phyloP scores from a whole-genome alignment of 2,329 filamentous ascomycete species.

The Diaporthe sp. region DNA sequence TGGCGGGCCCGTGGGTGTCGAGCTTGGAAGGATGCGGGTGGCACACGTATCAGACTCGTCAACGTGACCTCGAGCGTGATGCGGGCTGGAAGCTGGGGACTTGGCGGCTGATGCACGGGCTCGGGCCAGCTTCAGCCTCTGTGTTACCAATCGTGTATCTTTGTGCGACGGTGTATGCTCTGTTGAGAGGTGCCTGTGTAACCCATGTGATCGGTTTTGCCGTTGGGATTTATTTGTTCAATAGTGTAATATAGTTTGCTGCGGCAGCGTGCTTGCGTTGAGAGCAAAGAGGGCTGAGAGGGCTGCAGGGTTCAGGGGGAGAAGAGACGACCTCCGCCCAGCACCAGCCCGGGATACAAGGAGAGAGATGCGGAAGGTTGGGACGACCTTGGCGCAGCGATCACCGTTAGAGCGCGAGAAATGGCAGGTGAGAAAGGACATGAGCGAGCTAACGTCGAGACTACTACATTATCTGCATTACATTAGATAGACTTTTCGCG shows the following conservation, averaged over 20 bases:
- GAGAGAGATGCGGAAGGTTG: conserved; percentile 12
- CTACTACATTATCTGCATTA: conserved; percentile 7
- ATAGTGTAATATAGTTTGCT: background rate
- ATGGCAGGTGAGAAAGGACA: conserved; percentile 13
- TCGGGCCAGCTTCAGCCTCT: conserved; percentile 15
- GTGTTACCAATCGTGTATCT: background rate
- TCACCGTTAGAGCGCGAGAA: conserved; percentile 1
- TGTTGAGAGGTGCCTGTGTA: background rate
- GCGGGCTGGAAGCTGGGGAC: conserved; percentile 17
- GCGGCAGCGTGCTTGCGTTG: background rate
- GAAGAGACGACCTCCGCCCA: background rate
- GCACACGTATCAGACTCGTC: conserved; percentile 10
- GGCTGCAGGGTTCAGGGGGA: conserved; percentile 7
- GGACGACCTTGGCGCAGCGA: conserved; percentile 8
- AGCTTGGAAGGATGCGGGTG: conserved; percentile 9
- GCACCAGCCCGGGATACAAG: background rate
- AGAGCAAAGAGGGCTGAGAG: background rate
- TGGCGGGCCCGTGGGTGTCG: background rate
- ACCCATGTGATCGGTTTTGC: background rate
- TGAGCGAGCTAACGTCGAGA: conserved; percentile 2
- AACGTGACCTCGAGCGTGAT: conserved; percentile 27
- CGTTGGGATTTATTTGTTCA: background rate
- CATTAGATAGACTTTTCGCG: conserved; percentile 1
- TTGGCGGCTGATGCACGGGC: conserved; percentile 16
- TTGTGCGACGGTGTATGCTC: background rate